Conservation (phyloP, 805 yeast species). For the Kregervanrija delftensis region DNA sequence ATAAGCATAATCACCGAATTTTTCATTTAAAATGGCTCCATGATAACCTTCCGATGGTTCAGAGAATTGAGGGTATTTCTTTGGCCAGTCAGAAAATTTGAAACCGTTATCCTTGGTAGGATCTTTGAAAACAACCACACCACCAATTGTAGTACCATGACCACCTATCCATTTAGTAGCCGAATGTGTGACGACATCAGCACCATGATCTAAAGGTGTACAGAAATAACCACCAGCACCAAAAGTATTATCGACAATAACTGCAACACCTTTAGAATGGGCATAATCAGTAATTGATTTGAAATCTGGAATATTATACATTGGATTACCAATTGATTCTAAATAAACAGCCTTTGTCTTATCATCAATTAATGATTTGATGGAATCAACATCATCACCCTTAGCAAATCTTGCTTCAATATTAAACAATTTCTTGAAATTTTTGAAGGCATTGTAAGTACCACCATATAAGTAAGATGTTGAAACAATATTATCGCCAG, state of each 20-base stretch:
- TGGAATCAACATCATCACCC: constrained; percentile 69
- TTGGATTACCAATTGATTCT: constrained; percentile 91
- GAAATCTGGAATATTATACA: constrained; percentile 87
- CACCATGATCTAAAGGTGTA: constrained; percentile 83
- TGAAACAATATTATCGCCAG: constrained; percentile 86
- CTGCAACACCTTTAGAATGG: constrained; percentile 80
- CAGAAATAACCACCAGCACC: constrained; percentile 93
- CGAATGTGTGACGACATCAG: constrained; percentile 86
- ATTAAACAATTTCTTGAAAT: constrained; percentile 75
- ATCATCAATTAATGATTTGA: constrained; percentile 68
- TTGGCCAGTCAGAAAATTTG: constrained; percentile 82
- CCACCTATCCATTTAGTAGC: constrained; percentile 99
- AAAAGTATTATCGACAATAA: constrained; percentile 92
- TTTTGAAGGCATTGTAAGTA: constrained; percentile 91
- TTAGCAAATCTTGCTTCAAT: constrained; percentile 79
- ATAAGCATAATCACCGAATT: constrained; percentile 74
- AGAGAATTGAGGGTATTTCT: constrained; percentile 86
- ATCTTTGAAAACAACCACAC: constrained; percentile 55
- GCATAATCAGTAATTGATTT: constrained; percentile 69
- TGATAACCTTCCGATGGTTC: constrained; percentile 92
- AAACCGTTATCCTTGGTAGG: constrained; percentile 75
- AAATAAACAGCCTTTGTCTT: constrained; percentile 85
- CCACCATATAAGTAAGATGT: constrained; percentile 92
- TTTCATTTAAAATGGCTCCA: constrained; percentile 76
- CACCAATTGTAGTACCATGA: constrained; percentile 92